Evolutionary conservation across 805 yeast genomes (phyloP).

Genomic region (Nakazawaea molendinolei): DNA sequence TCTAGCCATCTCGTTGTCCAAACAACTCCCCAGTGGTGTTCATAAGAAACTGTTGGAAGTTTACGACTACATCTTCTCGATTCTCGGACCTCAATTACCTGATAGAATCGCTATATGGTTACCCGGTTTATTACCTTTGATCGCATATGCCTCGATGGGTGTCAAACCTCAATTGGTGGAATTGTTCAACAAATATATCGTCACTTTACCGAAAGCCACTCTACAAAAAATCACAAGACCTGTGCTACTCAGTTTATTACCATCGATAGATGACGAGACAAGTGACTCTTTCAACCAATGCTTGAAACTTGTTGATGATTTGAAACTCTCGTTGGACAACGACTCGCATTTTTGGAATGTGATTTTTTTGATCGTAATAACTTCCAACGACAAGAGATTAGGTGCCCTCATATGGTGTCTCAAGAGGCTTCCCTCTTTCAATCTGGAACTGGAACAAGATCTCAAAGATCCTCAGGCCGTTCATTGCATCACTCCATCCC

Average conservation of each 20-base stretch:
- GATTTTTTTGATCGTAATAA: constrained; percentile 64
- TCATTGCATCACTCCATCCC: constrained; percentile 64
- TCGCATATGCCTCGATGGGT: constrained; percentile 83
- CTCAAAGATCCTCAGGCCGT: constrained; percentile 35
- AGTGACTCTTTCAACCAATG: constrained; percentile 71
- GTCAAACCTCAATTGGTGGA: constrained; percentile 74
- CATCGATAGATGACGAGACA: constrained; percentile 90
- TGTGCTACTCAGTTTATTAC: constrained; percentile 63
- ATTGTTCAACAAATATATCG: constrained; percentile 48
- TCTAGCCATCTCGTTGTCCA: constrained; percentile 73
- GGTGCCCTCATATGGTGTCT: constrained; percentile 81
- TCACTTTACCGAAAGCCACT: constrained; percentile 40
- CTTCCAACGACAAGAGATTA: constrained; percentile 70
- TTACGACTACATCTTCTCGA: constrained; percentile 62
- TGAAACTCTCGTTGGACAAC: constrained; percentile 51
- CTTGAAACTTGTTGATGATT: constrained; percentile 49
- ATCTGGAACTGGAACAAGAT: constrained; percentile 23
- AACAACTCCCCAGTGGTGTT: constrained; percentile 89
- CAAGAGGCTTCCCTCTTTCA: constrained; percentile 56
- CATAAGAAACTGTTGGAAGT: constrained; percentile 83
- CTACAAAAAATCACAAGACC: constrained; percentile 61
- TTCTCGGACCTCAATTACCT: constrained; percentile 54
- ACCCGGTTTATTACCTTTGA: constrained; percentile 85
- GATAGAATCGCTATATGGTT: constrained; percentile 69
- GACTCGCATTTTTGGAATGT: constrained; percentile 85